Base-by-base conservation (phyloP, 139 green algal species). In the Chlorella sp. region DNA sequence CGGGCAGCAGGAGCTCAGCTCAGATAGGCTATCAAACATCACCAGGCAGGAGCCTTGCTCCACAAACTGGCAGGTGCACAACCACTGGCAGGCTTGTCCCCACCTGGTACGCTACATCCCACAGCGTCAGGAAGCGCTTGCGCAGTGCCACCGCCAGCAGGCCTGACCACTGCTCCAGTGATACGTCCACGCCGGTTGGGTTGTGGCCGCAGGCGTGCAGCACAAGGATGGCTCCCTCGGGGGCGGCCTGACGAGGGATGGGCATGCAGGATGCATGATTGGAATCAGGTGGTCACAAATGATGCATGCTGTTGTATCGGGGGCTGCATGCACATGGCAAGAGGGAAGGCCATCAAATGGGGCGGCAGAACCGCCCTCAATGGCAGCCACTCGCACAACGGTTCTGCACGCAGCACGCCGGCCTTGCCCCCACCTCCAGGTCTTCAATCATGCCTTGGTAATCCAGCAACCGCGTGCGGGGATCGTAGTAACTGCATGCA, bases 151-250 rank as follows among this genome's bases (percentile, higher is more conserved):
- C 64, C 11, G 41, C 72, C 41, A 65, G 44, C 60, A 99, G 98
- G 85, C 93, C 72, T 34, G 81, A 34, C 97, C 97, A 99, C 93
- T 99, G 96, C 84, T 98, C 95, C 23, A 74, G 64, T 17, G 95
- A 98, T 63, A 97, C 97, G 88, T 99, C 97, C 26, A 99, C 93
- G 72, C 97, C 97, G 0, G 97, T 99, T 55, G 97, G 97, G 91
- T 99, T 99, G 91, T 99, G 97, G 15, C 97, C 97, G 86, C 97
- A 99, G 36, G 94, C 97, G 89, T 99, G 97, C 78, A 99, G 91
- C 65, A 99, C 70, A 64, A 99, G 91, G 68, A 99, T 88, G 64
- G 92, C 96, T 36, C 95, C 97, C 5, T 96, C 89, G 9, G 96
- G 96, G 3, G 97, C 97, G 6, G 65, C 85, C 64, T 71, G 64